Conservation (phyloP, 2,329 filamentous ascomycete species). For the Fusarium tricinctum region DNA sequence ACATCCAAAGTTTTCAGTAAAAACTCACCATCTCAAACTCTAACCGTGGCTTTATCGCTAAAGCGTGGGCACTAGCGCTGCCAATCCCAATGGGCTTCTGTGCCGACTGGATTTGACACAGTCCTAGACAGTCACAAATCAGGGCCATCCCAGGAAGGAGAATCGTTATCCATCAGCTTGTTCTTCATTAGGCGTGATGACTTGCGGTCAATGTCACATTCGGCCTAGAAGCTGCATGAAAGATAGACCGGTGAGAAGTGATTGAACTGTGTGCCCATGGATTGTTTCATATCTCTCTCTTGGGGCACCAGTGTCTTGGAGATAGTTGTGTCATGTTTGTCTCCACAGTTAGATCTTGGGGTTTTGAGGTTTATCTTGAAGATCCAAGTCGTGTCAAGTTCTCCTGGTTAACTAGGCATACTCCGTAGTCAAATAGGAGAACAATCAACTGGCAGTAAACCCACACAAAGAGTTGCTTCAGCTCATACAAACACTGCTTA, state of each 20-base stretch:
- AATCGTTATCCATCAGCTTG: conserved; percentile 1
- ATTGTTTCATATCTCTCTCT: conserved; percentile 19
- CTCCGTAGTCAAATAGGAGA: background rate
- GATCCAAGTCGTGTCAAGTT: conserved; percentile 10
- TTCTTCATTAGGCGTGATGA: background rate
- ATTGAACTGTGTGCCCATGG: background rate
- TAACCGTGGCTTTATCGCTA: conserved; percentile 36
- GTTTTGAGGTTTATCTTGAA: conserved; percentile 3
- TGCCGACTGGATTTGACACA: conserved; percentile 7
- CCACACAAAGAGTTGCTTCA: background rate
- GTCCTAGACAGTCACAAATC: conserved; percentile 6
- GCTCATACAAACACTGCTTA: conserved; percentile 5
- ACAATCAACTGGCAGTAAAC: background rate
- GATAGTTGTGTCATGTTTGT: conserved; percentile 21
- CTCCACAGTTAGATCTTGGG: conserved; percentile 32
- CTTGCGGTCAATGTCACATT: background rate
- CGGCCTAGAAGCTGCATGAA: background rate
- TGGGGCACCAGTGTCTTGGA: conserved; percentile 30
- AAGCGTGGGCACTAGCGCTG: conserved; percentile 28
- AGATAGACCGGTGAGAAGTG: background rate
- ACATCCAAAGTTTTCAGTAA: conserved; percentile 25
- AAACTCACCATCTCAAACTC: conserved; percentile 34
- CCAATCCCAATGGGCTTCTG: conserved; percentile 18
- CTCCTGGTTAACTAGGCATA: background rate
- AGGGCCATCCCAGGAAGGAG: background rate